These are phyloP conservation scores for Bolboschoenoplectus hybrid DNA, from an alignment of 202 grass and related monocot genomes.

Conservation along the genomic window DNA sequence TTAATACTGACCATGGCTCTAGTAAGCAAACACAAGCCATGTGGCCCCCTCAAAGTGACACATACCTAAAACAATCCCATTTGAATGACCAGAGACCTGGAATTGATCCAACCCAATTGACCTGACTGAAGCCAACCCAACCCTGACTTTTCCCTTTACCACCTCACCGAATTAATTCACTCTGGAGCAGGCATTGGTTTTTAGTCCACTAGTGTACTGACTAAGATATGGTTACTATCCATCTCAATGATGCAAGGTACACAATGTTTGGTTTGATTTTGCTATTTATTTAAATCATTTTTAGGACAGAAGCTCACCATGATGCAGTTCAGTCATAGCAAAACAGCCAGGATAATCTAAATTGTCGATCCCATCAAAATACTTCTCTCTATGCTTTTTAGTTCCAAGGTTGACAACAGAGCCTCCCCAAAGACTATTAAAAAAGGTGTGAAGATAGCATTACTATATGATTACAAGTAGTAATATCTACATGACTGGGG, in stretches of 20 bases:
- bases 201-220: background rate
- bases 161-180: background rate
- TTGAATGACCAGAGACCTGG: background rate
- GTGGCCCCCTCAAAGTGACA: background rate
- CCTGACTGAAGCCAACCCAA: background rate
- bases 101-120: background rate
- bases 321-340: conserved; percentile 99
- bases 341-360: conserved; percentile 96
- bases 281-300: background rate
- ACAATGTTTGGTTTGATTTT: conserved; percentile 5
- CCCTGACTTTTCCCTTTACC: background rate
- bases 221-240: background rate
- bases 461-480: conserved; percentile 27
- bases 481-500: background rate
- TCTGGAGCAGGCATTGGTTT: background rate
- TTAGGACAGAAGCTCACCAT: conserved; percentile 62
- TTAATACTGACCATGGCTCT: background rate
- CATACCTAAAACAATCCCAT: background rate
- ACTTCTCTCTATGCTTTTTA: conserved; percentile 91
- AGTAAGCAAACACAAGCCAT: conserved; percentile 21
- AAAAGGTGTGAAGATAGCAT: conserved; percentile 39
- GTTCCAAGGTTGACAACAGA: conserved; percentile 90
- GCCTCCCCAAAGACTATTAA: conserved; percentile 93
- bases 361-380: conserved; percentile 89
- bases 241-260: background rate